phyloP scores from a whole-genome alignment of 1,139 yeast genomes.

The Protomyces inouyei region DNA sequence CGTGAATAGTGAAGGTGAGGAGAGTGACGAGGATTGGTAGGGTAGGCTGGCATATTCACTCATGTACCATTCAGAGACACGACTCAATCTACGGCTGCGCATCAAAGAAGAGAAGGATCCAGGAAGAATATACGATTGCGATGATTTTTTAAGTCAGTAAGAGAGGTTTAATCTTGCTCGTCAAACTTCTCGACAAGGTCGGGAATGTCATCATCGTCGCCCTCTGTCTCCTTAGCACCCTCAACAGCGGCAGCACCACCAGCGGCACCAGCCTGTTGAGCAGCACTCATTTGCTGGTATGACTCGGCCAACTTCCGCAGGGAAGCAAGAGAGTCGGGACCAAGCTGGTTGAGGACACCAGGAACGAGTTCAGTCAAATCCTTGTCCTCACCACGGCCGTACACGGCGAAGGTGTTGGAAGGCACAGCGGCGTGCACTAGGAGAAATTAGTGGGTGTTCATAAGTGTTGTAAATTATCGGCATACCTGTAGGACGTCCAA shows the following conservation, averaged over 20 bases:
- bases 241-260: slow-evolving; percentile 51
- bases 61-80: not conserved
- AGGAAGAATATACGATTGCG: not conserved
- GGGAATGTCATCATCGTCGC: slow-evolving; percentile 61
- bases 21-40: slow-evolving; percentile 25
- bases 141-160: not conserved
- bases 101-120: too few species aligned
- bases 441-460: slow-evolving; percentile 44
- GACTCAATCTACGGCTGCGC: too few species aligned
- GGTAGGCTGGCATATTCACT: not conserved
- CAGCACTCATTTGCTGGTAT: slow-evolving; percentile 43
- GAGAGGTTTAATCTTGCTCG: slow-evolving; percentile 21
- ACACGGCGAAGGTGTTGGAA: slow-evolving; percentile 88
- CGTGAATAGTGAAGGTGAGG: slow-evolving; percentile 19
- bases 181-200: slow-evolving; percentile 55
- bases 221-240: slow-evolving; percentile 46
- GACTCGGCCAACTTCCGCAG: slow-evolving; percentile 88
- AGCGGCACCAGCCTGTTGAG: slow-evolving; percentile 44
- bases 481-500: slow-evolving; percentile 46
- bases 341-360: slow-evolving; percentile 91
- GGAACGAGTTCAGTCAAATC: slow-evolving; percentile 90
- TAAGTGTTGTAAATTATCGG: not conserved
- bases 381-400: slow-evolving; percentile 94
- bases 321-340: slow-evolving; percentile 90
- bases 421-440: slow-evolving; percentile 87